Evolutionary conservation across 345 rosid genomes (phyloP).

Genomic region (Combretum micranthum): DNA sequence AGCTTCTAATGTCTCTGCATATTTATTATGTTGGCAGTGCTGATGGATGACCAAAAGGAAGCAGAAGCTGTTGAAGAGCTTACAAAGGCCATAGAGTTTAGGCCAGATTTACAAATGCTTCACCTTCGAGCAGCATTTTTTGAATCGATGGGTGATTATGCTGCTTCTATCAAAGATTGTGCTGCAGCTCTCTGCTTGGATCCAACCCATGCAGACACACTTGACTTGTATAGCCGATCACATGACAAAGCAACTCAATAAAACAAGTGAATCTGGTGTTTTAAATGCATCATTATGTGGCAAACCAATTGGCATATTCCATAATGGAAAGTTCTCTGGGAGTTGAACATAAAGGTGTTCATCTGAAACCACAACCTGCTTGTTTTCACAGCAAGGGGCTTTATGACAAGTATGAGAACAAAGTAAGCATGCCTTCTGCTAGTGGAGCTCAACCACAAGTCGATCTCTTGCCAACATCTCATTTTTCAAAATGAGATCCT

Average conservation of each 20-base stretch:
- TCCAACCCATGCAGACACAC: constrained; percentile 64
- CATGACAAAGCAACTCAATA: constrained; percentile 31
- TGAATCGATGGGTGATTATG: constrained; percentile 65
- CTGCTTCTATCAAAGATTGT: constrained; percentile 64
- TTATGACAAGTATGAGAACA: no score
- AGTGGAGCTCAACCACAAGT: no score
- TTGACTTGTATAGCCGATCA: constrained; percentile 64
- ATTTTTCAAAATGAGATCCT: background rate
- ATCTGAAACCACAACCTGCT: no score
- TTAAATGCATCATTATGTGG: no score
- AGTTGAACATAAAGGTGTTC: no score
- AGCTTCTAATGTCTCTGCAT: background rate
- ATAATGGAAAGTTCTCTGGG: no score
- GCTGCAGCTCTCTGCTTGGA: constrained; percentile 93
- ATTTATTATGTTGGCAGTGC: constrained; percentile 32
- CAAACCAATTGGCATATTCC: no score
- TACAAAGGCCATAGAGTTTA: constrained; percentile 77
- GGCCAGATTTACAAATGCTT: constrained; percentile 81
- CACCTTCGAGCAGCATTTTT: constrained; percentile 94
- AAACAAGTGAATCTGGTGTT: constrained; percentile 15
- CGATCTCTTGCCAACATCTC: no score
- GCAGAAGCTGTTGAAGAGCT: constrained; percentile 82
- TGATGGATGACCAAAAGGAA: constrained; percentile 92
- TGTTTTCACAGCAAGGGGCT: no score
- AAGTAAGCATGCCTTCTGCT: no score